Evolutionary conservation across 192 early-diverging fungal species (phyloP).

Genomic region (Phlyctochytrium arcticum): DNA sequence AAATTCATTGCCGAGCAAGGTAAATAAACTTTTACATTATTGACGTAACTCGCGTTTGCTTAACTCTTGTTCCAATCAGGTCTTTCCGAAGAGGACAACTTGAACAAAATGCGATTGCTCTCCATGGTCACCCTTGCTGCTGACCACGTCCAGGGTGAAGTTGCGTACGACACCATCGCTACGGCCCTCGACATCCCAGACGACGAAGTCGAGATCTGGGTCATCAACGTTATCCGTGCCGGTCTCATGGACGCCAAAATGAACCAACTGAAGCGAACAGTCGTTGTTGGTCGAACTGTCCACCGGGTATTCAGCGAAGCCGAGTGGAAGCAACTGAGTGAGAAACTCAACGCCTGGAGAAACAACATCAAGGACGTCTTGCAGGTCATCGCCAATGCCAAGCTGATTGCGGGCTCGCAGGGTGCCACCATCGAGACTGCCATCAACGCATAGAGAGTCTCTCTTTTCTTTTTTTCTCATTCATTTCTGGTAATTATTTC

Average conservation of each 20-base stretch:
- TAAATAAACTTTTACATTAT: no score
- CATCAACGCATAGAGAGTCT: neutral
- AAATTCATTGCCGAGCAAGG: slow-evolving; percentile 53
- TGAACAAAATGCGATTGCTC: slow-evolving; percentile 83
- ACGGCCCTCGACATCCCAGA: slow-evolving; percentile 68
- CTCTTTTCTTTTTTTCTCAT: slow-evolving; percentile 8
- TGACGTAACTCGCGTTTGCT: no score
- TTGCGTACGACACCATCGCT: slow-evolving; percentile 74
- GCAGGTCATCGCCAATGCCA: slow-evolving; percentile 84
- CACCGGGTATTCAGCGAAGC: slow-evolving; percentile 76
- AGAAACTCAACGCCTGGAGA: slow-evolving; percentile 74
- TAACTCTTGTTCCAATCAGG: neutral
- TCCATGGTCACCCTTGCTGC: slow-evolving; percentile 75
- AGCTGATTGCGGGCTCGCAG: slow-evolving; percentile 60
- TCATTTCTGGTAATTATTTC: no score
- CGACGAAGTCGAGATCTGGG: slow-evolving; percentile 90
- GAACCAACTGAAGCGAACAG: slow-evolving; percentile 81
- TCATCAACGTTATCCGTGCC: slow-evolving; percentile 86
- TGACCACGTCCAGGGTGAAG: slow-evolving; percentile 55
- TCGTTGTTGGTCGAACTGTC: slow-evolving; percentile 74
- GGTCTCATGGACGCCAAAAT: slow-evolving; percentile 92
- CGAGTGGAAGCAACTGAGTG: slow-evolving; percentile 76
- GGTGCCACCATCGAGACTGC: slow-evolving; percentile 26
- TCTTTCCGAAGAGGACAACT: slow-evolving; percentile 47
- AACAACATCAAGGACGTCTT: slow-evolving; percentile 72